Conservation (phyloP, 371 early-diverging fungal species). For the Syncephalastrum sp. region DNA sequence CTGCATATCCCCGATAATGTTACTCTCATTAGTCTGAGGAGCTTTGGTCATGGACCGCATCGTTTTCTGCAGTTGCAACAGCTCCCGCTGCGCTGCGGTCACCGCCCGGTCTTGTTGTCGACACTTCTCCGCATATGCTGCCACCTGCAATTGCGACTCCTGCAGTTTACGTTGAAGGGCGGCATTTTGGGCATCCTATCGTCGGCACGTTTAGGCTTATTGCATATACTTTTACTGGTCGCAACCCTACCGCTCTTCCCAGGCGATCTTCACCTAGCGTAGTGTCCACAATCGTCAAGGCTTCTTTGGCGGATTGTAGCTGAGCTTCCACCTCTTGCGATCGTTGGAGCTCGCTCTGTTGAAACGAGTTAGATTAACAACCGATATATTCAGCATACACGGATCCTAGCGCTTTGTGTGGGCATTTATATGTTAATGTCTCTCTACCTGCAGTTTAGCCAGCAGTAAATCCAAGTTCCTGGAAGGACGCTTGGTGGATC, state of each 20-base stretch:
- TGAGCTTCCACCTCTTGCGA: constrained; percentile 38
- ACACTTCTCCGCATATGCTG: constrained; percentile 25
- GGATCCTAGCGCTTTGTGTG: background rate
- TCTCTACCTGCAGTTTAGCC: constrained; percentile 32
- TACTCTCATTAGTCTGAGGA: background rate
- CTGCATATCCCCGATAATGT: background rate
- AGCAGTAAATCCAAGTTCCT: constrained; percentile 30
- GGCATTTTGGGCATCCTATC: constrained; percentile 18
- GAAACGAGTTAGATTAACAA: constrained; percentile 3
- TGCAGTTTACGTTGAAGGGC: constrained; percentile 20
- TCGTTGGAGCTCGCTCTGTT: constrained; percentile 31
- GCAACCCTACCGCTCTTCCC: constrained; percentile 13
- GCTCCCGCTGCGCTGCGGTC: constrained; percentile 19
- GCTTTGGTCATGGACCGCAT: constrained; percentile 8
- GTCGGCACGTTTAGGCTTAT: background rate
- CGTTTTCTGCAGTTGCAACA: constrained; percentile 13
- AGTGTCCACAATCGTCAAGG: constrained; percentile 23
- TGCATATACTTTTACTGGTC: background rate
- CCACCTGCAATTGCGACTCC: constrained; percentile 18
- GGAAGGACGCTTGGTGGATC: constrained; percentile 7
- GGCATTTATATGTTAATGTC: background rate
- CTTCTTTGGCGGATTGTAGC: constrained; percentile 25
- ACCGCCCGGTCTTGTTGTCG: constrained; percentile 29
- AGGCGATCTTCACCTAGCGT: constrained; percentile 11
- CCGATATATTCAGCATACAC: background rate